Evolutionary conservation across 2,329 filamentous ascomycete species (phyloP).

Genomic region (Fusarium guadeloupense): DNA sequence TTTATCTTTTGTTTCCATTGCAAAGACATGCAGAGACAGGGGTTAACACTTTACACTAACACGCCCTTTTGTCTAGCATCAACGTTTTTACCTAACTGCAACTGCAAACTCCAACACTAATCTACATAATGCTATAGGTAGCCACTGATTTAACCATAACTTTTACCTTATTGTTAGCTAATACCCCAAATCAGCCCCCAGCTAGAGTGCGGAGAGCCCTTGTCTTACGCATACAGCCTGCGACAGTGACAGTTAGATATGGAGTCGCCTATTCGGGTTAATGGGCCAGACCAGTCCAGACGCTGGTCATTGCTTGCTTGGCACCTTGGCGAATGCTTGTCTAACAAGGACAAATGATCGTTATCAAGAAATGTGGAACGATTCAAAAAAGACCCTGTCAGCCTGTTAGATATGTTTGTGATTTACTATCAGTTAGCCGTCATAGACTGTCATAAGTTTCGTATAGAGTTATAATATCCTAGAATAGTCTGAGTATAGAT

Average conservation of each 20-base stretch:
- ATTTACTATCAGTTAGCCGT: no score
- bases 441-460: no score
- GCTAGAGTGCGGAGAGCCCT: constrained; percentile 22
- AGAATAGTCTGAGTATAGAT: no score
- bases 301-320: constrained; percentile 10
- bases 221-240: background rate
- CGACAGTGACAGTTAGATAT: background rate
- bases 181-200: constrained; percentile 28
- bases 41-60: no score
- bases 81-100: background rate
- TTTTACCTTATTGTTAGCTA: constrained; percentile 39
- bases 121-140: constrained; percentile 18
- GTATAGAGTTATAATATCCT: no score
- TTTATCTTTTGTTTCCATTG: no score
- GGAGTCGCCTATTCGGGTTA: constrained; percentile 8
- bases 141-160: constrained; percentile 31
- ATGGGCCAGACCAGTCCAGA: background rate
- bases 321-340: background rate
- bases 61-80: constrained; percentile 9
- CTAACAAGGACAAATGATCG: background rate
- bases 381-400: no score
- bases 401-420: no score
- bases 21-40: constrained; percentile 6
- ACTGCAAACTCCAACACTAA: constrained; percentile 8
- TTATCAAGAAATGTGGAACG: no score